phyloP scores from a whole-genome alignment of 78 protist genomes.

The Planoprotostelium fungivorum region DNA sequence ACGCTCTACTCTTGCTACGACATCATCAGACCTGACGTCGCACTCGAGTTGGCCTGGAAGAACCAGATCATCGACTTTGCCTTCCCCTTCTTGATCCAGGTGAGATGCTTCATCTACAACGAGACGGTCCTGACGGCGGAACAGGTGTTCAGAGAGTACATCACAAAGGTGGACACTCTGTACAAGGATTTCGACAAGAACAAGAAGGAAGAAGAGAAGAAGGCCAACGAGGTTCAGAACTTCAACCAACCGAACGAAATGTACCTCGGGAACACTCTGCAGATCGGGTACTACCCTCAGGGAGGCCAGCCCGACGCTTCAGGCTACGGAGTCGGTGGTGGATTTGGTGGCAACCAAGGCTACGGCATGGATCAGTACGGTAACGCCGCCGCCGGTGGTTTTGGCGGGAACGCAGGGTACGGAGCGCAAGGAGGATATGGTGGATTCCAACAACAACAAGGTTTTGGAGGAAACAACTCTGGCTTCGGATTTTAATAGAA shows the following conservation, averaged over 20 bases:
- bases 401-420: too few relatives aligned
- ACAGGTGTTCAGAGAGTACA: conserved; percentile 50
- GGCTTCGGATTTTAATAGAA: too few relatives aligned
- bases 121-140: too few relatives aligned
- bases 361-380: too few relatives aligned
- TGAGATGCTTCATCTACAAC: too few relatives aligned
- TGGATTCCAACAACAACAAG: too few relatives aligned
- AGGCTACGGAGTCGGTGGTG: too few relatives aligned
- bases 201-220: neutral
- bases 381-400: too few relatives aligned
- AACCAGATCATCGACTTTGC: conserved; percentile 88
- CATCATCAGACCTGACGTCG: conserved; percentile 89
- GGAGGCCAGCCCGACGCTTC: too few relatives aligned
- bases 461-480: too few relatives aligned
- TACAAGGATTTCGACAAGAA: neutral
- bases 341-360: too few relatives aligned
- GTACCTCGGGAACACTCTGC: neutral
- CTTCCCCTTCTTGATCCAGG: conserved; percentile 98
- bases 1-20: conserved; percentile 96
- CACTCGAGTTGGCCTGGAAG: conserved; percentile 98
- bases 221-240: neutral
- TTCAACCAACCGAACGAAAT: neutral
- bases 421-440: too few relatives aligned
- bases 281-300: neutral
- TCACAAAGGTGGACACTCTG: conserved; percentile 22